Base-by-base conservation (phyloP, 2,329 filamentous ascomycete species). In the Ophiocordyceps polyrhachis-furcata region DNA sequence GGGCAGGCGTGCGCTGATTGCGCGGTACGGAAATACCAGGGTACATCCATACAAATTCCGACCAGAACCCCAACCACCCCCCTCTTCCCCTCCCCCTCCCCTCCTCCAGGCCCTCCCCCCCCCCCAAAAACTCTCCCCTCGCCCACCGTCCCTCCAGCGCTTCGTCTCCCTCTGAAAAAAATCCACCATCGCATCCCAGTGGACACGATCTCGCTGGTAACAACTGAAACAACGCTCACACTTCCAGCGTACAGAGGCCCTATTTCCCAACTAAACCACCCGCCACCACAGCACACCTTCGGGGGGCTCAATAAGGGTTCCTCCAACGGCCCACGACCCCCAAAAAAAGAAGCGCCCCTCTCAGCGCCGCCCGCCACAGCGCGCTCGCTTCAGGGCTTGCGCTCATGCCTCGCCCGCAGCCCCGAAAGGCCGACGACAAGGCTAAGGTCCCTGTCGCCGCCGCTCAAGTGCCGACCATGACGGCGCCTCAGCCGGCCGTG, bases 371-470 rank as follows among this genome's bases (percentile, higher is more conserved):
- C 35, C 15, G 35, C 35, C 35, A 23, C 21, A 41, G 41, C 29
- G 41, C 37, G 25, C 23, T 42, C 5, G 49, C 43, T 38, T 17
- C 20, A 40, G 17, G 38, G 17, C 38, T 29, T 23, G n/a, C 32
- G 47, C 56, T 52, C 52, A 69, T 69, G 66, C 62, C 67, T 56
- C 66, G 67, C 51, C n/a, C n/a, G n/a, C 64, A 63, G 32, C 57
- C 63, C 47, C 70, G 69, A 63, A 61, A 63, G 56, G 58, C 59
- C 45, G 58, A 62, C 49, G 59, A 60, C 49, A 59, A 60, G 55
- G 53, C 60, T 45, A 62, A 60, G 55, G 52, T 58, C 44, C 55
- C 56, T 44, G 54, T 56, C 43, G 55, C 58, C 38, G 58, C 57
- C 29, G 54, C 57, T 46, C 31, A 5, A 11, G 4, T 11, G 46